Conservation (phyloP, 129 eudicot genomes). For the carrot (Daucus carota) region DH1_v3.0 NC_030386.2:30532501-30533000, state of each 20-base stretch:
- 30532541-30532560: too few species aligned
- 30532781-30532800: background rate
- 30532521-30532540: too few species aligned
- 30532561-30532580: too few species aligned
- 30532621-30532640: background rate
- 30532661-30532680: background rate
- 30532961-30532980: background rate
- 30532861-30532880: background rate
- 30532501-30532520: too few species aligned
- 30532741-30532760: too few species aligned
- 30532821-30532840: background rate
- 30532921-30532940: background rate
- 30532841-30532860: background rate
- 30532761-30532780: too few species aligned
- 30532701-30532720: too few species aligned
- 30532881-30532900: background rate
- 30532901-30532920: too few species aligned
- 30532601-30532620: background rate
- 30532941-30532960: background rate
- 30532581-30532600: too few species aligned
- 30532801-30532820: background rate
- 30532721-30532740: too few species aligned
- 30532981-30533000: background rate
- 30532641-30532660: background rate
- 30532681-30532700: too few species aligned